Evolutionary conservation across 148 eudicot species (phyloP).

Genomic region (Talinum fruticosum): DNA sequence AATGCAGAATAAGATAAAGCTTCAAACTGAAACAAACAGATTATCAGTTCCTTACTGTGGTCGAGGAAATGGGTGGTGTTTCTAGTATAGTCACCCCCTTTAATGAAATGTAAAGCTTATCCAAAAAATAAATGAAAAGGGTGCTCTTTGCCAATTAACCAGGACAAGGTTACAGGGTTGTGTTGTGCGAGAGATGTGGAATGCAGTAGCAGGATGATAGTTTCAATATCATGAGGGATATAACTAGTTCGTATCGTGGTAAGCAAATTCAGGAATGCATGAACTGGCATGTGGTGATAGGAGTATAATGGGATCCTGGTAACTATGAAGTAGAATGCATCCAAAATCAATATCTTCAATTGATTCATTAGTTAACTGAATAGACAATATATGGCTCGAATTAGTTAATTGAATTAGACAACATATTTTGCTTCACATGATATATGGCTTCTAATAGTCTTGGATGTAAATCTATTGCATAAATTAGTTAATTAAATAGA

Average conservation of each 20-base stretch:
- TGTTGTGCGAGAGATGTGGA: not conserved
- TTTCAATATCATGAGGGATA: not conserved
- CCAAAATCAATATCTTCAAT: not conserved
- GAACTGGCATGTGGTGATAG: not conserved
- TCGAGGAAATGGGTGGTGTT: not conserved
- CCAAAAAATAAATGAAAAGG: constrained; percentile 2
- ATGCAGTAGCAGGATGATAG: not conserved
- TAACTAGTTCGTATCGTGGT: not conserved
- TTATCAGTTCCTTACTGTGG: not conserved
- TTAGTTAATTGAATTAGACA: too few relatives aligned
- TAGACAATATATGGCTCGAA: too few relatives aligned
- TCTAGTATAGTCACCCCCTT: not conserved
- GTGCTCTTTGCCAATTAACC: not conserved
- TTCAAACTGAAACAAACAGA: not conserved
- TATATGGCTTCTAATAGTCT: not conserved
- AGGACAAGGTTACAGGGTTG: not conserved
- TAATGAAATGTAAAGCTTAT: too few relatives aligned
- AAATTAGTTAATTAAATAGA: not conserved
- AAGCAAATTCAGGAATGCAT: not conserved
- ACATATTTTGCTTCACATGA: not conserved
- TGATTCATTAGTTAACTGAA: not conserved
- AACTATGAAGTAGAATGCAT: not conserved
- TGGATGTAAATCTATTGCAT: constrained; percentile 2
- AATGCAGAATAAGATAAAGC: not conserved
- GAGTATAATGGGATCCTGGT: not conserved